Conservation (phyloP, 441 rosid species). For the Euphorbia celastroides region DNA sequence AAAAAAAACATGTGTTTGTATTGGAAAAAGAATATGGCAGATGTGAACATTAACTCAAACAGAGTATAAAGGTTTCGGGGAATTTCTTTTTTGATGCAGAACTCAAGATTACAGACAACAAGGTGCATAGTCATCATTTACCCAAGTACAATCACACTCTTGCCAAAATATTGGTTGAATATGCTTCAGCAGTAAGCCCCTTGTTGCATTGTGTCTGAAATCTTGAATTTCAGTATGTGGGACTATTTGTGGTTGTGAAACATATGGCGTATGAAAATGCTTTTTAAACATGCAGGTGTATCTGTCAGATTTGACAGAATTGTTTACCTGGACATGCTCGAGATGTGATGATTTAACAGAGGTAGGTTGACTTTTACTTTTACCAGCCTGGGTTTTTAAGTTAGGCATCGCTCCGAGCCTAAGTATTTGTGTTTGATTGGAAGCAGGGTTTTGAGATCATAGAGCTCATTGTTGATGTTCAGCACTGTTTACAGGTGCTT, state of each 20-base stretch:
- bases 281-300: slow-evolving; percentile 55
- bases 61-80: background rate
- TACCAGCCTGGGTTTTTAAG: slow-evolving; percentile 8
- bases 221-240: background rate
- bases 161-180: slow-evolving; percentile 72
- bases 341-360: slow-evolving; percentile 70
- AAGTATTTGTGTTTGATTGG: slow-evolving; percentile 13
- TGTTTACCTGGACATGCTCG: slow-evolving; percentile 81
- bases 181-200: slow-evolving; percentile 83
- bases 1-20: background rate
- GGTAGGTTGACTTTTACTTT: slow-evolving; percentile 32
- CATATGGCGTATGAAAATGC: slow-evolving; percentile 13
- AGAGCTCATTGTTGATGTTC: too few relatives aligned
- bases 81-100: slow-evolving; percentile 30
- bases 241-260: background rate
- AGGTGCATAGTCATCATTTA: slow-evolving; percentile 17
- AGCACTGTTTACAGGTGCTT: slow-evolving; percentile 40
- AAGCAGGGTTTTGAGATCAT: slow-evolving; percentile 13
- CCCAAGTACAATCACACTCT: slow-evolving; percentile 75
- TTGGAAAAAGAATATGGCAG: background rate
- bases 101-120: slow-evolving; percentile 37
- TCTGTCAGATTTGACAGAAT: slow-evolving; percentile 67
- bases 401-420: slow-evolving; percentile 5
- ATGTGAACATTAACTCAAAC: background rate
- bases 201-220: background rate